phyloP scores from a whole-genome alignment of 2,329 filamentous ascomycete genomes.

The Neobulgaria alba region DNA sequence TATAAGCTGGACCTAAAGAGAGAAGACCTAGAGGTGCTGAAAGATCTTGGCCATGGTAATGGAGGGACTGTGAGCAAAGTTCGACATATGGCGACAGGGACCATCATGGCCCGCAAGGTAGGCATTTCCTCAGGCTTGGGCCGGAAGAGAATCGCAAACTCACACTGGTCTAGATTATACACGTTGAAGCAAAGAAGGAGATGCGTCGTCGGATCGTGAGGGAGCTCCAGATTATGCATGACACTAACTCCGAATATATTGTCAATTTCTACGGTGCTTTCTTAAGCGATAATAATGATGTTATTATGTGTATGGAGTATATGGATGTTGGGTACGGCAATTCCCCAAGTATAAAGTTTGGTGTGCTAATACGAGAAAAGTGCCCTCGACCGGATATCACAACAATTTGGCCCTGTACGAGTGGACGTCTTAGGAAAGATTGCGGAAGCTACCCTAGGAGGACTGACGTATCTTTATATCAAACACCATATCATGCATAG shows the following conservation, averaged over 20 bases:
- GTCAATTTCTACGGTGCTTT: constrained; percentile 98
- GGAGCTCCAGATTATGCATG: constrained; percentile 96
- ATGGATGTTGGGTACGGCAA: constrained; percentile 92
- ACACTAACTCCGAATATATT: constrained; percentile 93
- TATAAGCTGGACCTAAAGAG: constrained; percentile 88
- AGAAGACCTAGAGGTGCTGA: constrained; percentile 86
- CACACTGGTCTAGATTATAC: constrained; percentile 66
- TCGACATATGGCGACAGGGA: constrained; percentile 86
- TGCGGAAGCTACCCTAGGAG: constrained; percentile 87
- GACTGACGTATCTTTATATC: constrained; percentile 88
- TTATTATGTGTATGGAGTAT: constrained; percentile 99
- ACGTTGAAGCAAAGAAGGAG: constrained; percentile 95
- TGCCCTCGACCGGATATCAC: constrained; percentile 86
- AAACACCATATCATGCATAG: constrained; percentile 98
- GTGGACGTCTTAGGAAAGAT: constrained; percentile 98
- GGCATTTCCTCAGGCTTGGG: no score
- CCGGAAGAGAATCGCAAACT: no score
- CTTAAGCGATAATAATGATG: constrained; percentile 91
- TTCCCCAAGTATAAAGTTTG: neutral
- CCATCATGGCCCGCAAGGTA: constrained; percentile 97
- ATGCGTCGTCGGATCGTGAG: constrained; percentile 94
- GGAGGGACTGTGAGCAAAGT: constrained; percentile 98
- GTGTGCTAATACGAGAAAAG: constrained; percentile 39
- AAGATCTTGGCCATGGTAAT: constrained; percentile 92
- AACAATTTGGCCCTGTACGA: constrained; percentile 87